Base-by-base conservation (phyloP, 768 basidiomycete species). In the Boletus reticuloceps region DNA sequence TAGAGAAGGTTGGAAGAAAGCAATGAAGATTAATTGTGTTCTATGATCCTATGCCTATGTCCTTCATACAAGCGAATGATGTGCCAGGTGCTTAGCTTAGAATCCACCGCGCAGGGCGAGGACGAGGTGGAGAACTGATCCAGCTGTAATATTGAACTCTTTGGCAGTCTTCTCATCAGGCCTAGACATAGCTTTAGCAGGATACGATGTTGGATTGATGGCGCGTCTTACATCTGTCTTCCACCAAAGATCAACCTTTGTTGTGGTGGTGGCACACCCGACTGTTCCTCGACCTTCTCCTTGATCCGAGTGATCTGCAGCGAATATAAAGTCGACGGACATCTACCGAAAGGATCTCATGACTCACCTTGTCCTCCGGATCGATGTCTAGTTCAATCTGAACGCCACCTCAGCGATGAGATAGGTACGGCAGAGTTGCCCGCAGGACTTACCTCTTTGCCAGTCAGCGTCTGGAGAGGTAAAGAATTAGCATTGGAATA, bases 251-350 rank as follows among this genome's bases (percentile, higher is more conserved):
- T 98, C 66, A 98, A 74, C 54, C 96, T 85, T 72, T 98, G 96
- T 72, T 98, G 96, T 41, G 80, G 91, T 57, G 96, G 96, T 22
- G 96, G 96, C 40, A 98, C 96, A 60, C 96, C 96, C 7, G 94
- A 94, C 75, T 98, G 95, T 77, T 98, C 95, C 72, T 98, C 96
- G 10, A 98, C 93, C 72, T 91, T 91, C 81, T 96, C 94, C 78
- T 98, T 98, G 75, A 98, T 94, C 62, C 91, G 84, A 44, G 84
- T 79, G 66, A 97, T 91, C 96, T 98, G 68, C 17, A 49, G 36
- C 20, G 46, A 29, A 39, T 25, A 37, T 47, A 40, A 55, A 17
- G 43, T 63, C 17, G 13, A 20, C 22, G 17, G 16, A 17, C 5
- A 29, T n/a, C 5, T 50, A 47, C 45, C 3, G 2, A 25, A 7